Evolutionary conservation across 345 rosid species (phyloP), one percentile per base, ranked within the genome.

Genomic region (Linum lewisii): DNA sequence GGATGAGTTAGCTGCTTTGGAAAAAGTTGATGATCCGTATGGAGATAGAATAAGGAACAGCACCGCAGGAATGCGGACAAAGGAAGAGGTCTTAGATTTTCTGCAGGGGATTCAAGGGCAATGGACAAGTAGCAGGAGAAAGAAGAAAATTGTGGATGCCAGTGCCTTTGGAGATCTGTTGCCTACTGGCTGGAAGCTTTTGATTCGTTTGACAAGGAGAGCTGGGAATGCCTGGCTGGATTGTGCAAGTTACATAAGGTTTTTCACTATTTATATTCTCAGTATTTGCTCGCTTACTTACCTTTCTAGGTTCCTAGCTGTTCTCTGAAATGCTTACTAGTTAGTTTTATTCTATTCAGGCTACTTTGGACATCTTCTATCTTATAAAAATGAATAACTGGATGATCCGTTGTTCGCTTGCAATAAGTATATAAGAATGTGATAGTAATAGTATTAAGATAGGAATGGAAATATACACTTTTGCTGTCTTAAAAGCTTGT

Each of bases 231-330:
- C 67, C 32, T 84, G 80, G 88, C 61, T 86, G 49, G 77, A 72
- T 64, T 84, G 86, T 76, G 66, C 64, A 68, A 69, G 76, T 72
- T 86, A 84, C 75, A 63, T 84, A 75, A 86, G 97, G 95, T 86
- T 64, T 64, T 63, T 66, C 14, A 19, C 32, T 36, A 58, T 67
- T 59, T 55, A 23, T 10, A 57, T 61, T 52, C 18, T 42, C 18
- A 42, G 47, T 7, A n/a, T 57, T 13, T 57, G 42, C 44, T 16
- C 18, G 6, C 14, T 57, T 57, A 21, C 13, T 26, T 26, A 13
- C 21, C 10, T 15, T 26, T 13, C 20, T 5, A 25, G 38, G 32
- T 29, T 57, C 1, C 44, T 26, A 1, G 20, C 2, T 57, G 49
- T 47, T 51, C 47, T 38, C 15, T 42, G 18, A 42, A 42, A 42